A percentile compares a stretch with the other conserved stretches of the same genome.
Conservation (phyloP, 805 yeast species). For the Yarrowia phangngaensis region DNA sequence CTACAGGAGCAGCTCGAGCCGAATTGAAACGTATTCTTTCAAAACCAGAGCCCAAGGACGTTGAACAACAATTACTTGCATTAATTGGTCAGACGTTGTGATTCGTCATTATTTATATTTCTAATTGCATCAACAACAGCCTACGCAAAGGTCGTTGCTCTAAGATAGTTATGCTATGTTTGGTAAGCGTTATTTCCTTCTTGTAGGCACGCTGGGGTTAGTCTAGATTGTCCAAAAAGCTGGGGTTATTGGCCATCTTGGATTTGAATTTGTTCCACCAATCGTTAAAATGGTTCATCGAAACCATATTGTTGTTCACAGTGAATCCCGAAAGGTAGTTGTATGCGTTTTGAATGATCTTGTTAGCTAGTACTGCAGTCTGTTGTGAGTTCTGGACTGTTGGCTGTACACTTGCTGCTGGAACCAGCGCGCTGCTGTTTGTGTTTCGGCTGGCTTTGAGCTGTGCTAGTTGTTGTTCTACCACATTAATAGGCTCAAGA, state of each 20-base stretch:
- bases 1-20: background rate
- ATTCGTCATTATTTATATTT: slow-evolving; percentile 1
- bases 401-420: slow-evolving; percentile 38
- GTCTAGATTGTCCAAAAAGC: slow-evolving; percentile 57
- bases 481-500: slow-evolving; percentile 71
- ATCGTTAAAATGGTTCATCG: slow-evolving; percentile 78
- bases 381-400: slow-evolving; percentile 31
- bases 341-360: slow-evolving; percentile 88
- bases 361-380: slow-evolving; percentile 69
- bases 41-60: background rate
- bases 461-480: slow-evolving; percentile 53
- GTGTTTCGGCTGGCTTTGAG: slow-evolving; percentile 37
- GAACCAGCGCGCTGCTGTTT: slow-evolving; percentile 35
- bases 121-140: slow-evolving; percentile 19
- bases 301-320: slow-evolving; percentile 73
- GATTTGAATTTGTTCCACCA: slow-evolving; percentile 92
- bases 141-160: too few species aligned
- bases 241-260: slow-evolving; percentile 75
- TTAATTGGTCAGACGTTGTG: slow-evolving; percentile 4
- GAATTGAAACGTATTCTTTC: slow-evolving; percentile 2
- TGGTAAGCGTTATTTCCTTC: too few species aligned
- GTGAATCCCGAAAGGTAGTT: slow-evolving; percentile 86
- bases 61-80: background rate
- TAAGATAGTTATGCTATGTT: too few species aligned
- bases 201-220: too few species aligned